Percentiles rank a stretch among this genome's conserved stretches.
phyloP scores from a whole-genome alignment of 148 eudicot genomes.

The Pharnaceum exiguum region DNA sequence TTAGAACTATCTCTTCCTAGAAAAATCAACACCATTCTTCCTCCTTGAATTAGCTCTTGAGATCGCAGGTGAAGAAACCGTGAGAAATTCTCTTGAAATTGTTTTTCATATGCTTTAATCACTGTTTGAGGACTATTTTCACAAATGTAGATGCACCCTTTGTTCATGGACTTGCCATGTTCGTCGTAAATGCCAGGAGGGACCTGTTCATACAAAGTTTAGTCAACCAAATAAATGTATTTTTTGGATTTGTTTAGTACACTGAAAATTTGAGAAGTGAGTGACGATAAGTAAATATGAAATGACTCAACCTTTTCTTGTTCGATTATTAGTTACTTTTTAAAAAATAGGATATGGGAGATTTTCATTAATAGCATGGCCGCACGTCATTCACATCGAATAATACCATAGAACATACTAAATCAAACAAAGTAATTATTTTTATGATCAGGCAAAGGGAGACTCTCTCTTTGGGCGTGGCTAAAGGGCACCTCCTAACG shows the following conservation, averaged over 20 bases:
- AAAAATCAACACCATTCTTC: slow-evolving; percentile 65
- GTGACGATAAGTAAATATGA: too few relatives aligned
- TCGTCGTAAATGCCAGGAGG: slow-evolving; percentile 62
- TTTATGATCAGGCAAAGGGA: too few relatives aligned
- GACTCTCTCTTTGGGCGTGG: too few relatives aligned
- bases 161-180: slow-evolving; percentile 56
- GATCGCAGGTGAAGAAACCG: slow-evolving; percentile 59
- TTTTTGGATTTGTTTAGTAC: neutral
- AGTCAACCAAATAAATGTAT: neutral
- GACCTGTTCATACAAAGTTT: slow-evolving; percentile 27
- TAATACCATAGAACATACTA: too few relatives aligned
- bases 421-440: too few relatives aligned
- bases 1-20: slow-evolving; percentile 49
- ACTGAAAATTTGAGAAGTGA: neutral
- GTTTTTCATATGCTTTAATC: slow-evolving; percentile 45
- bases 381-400: too few relatives aligned
- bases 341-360: too few relatives aligned
- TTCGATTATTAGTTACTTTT: too few relatives aligned
- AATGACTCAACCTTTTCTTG: too few relatives aligned
- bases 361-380: too few relatives aligned
- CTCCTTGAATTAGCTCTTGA: slow-evolving; percentile 51
- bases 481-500: too few relatives aligned
- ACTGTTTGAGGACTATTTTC: slow-evolving; percentile 45
- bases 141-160: slow-evolving; percentile 68
- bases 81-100: slow-evolving; percentile 66